Evolutionary conservation across 768 basidiomycete species (phyloP).

Genomic region (Amanita phalloides): DNA sequence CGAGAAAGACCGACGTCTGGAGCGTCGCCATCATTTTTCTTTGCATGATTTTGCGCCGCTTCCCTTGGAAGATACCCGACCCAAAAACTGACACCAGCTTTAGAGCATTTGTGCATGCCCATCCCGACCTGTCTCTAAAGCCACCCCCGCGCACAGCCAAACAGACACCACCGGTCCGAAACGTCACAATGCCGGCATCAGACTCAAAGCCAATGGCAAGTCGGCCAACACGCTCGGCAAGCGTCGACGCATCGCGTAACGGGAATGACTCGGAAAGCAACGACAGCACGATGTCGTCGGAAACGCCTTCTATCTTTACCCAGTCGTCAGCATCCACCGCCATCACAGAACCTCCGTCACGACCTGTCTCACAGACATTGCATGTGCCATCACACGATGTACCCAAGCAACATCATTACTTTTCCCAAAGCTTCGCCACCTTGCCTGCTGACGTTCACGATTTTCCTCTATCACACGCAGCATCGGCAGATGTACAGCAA

Average conservation of each 20-base stretch:
- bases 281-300: conserved; percentile 28
- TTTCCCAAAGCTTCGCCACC: conserved; percentile 24
- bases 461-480: neutral
- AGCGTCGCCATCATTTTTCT: conserved; percentile 97
- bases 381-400: conserved; percentile 12
- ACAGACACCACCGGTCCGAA: conserved; percentile 1
- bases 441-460: conserved; percentile 17
- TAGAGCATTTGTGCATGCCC: conserved; percentile 83
- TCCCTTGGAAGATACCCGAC: conserved; percentile 99
- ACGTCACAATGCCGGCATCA: neutral
- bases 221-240: conserved; percentile 15
- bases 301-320: conserved; percentile 34
- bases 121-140: conserved; percentile 69
- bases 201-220: neutral
- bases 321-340: conserved; percentile 32
- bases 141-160: conserved; percentile 26
- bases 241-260: conserved; percentile 18
- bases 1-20: conserved; percentile 98
- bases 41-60: conserved; percentile 95
- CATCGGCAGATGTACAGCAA: conserved; percentile 5
- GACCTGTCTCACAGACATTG: conserved; percentile 21
- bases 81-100: conserved; percentile 87
- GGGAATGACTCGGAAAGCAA: conserved; percentile 23
- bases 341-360: conserved; percentile 39
- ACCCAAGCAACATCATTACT: conserved; percentile 12